phyloP scores from a whole-genome alignment of 352 stramenopile species.

The Globisporangium ultimum region DNA sequence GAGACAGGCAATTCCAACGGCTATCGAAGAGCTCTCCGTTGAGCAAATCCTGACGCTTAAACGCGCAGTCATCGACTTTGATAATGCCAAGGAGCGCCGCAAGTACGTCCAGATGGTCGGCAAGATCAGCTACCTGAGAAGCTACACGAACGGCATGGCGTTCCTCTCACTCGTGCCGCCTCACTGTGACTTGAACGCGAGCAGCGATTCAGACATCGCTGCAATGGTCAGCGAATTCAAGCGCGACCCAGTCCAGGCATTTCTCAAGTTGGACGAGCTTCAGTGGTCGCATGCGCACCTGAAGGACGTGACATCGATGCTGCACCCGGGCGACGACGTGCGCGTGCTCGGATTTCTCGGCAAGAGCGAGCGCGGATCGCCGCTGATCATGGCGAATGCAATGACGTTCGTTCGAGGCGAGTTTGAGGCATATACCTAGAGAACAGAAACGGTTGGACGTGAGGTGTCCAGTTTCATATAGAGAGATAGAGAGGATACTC shows the following conservation, averaged over 20 bases:
- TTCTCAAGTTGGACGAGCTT: conserved; percentile 34
- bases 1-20: conserved; percentile 8
- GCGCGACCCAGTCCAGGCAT: conserved; percentile 26
- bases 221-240: conserved; percentile 1
- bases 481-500: no score
- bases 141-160: conserved; percentile 44
- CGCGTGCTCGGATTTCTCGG: conserved; percentile 33
- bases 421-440: conserved; percentile 37
- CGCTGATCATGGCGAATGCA: conserved; percentile 35
- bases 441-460: not conserved
- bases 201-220: not conserved
- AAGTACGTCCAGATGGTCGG: conserved; percentile 33
- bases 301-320: conserved; percentile 23
- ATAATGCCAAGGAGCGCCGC: conserved; percentile 2
- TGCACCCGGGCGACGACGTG: conserved; percentile 39
- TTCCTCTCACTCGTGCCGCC: conserved; percentile 34
- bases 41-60: conserved; percentile 11
- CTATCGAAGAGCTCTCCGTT: conserved; percentile 12
- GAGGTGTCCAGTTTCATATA: no score
- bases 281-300: conserved; percentile 24
- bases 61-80: conserved; percentile 17
- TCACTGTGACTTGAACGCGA: not conserved
- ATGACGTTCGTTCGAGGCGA: conserved; percentile 32
- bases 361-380: conserved; percentile 32
- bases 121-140: conserved; percentile 33